Evolutionary conservation across 352 stramenopile genomes (phyloP).

Genomic region (Phytophthora europaea): DNA sequence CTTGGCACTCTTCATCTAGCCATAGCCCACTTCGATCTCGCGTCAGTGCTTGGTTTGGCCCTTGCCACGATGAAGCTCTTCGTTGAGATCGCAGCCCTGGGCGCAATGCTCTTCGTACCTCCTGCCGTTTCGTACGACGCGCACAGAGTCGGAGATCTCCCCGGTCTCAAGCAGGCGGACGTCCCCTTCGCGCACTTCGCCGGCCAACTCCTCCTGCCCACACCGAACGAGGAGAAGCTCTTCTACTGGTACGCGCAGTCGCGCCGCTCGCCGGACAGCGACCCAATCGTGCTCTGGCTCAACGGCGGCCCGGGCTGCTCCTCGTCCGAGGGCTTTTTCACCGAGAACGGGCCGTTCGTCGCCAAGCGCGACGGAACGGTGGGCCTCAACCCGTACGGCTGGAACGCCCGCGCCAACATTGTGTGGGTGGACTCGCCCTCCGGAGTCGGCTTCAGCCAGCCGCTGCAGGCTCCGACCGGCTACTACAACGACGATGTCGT

Average conservation of each 20-base stretch:
- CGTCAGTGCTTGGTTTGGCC: not conserved
- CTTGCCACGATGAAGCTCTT: conserved; percentile 31
- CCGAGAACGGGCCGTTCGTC: conserved; percentile 79
- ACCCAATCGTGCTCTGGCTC: conserved; percentile 92
- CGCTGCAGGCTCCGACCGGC: conserved; percentile 47
- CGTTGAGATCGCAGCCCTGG: conserved; percentile 26
- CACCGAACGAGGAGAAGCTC: conserved; percentile 59
- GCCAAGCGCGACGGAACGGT: conserved; percentile 60
- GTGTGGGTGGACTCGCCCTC: conserved; percentile 92
- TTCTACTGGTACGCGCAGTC: conserved; percentile 85
- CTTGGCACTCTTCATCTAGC: not conserved
- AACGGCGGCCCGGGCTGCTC: conserved; percentile 93
- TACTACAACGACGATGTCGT: conserved; percentile 80
- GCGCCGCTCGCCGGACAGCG: conserved; percentile 51
- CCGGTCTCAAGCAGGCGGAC: conserved; percentile 49
- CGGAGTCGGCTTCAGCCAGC: conserved; percentile 85
- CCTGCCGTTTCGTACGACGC: conserved; percentile 25
- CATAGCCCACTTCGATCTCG: not conserved
- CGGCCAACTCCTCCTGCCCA: conserved; percentile 63
- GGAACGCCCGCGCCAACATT: conserved; percentile 91
- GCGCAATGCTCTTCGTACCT: conserved; percentile 21
- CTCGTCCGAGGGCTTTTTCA: conserved; percentile 86
- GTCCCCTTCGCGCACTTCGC: conserved; percentile 73
- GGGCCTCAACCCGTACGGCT: conserved; percentile 82
- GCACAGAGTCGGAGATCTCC: conserved; percentile 61